These are phyloP conservation scores for Lindgomyces ingoldianus DNA, from an alignment of 495 filamentous ascomycete genomes.

Conservation along the genomic window DNA sequence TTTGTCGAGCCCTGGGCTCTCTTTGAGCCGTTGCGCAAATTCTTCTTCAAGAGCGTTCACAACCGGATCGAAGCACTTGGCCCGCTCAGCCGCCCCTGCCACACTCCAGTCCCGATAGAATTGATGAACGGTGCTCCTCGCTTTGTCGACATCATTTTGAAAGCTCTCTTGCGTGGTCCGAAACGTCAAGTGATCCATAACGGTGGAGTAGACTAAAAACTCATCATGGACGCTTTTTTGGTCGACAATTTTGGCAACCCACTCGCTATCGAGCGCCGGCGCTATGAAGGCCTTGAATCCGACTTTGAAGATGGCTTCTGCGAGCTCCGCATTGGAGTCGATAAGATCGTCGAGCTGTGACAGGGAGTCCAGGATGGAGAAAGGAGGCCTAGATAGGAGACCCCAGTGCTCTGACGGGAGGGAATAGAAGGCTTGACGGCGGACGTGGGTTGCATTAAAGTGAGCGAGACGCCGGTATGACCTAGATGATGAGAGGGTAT, in stretches of 20 bases:
- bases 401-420: constrained; percentile 81
- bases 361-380: constrained; percentile 76
- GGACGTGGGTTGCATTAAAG: constrained; percentile 81
- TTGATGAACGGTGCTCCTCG: constrained; percentile 83
- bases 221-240: constrained; percentile 24
- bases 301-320: constrained; percentile 67
- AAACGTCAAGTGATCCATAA: constrained; percentile 28
- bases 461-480: constrained; percentile 77
- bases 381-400: constrained; percentile 74
- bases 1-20: constrained; percentile 29
- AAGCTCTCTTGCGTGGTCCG: constrained; percentile 50
- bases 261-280: constrained; percentile 39
- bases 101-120: constrained; percentile 94
- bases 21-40: constrained; percentile 44
- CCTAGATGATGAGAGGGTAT: background rate
- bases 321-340: constrained; percentile 77
- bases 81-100: constrained; percentile 71
- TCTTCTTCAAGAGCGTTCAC: constrained; percentile 61
- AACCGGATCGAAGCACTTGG: constrained; percentile 73
- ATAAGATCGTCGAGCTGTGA: constrained; percentile 82
- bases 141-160: constrained; percentile 67
- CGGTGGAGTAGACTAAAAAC: constrained; percentile 22
- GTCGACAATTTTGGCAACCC: constrained; percentile 19
- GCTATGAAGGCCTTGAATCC: constrained; percentile 65
- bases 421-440: constrained; percentile 87